These are phyloP conservation scores for Kodamaea alishanica DNA, from an alignment of 1,139 yeast species.

Conservation along the genomic window DNA sequence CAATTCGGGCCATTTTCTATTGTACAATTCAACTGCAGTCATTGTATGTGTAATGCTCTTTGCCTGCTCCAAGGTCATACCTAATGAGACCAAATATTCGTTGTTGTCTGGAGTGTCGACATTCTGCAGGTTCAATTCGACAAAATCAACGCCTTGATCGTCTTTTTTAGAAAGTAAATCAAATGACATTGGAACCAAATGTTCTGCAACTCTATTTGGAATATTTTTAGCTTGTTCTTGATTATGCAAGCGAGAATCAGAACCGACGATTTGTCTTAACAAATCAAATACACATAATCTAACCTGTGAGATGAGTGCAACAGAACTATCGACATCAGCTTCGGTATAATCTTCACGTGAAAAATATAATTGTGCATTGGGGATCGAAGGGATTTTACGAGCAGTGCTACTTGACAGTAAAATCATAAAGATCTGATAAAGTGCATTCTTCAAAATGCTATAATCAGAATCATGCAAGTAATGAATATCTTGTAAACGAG, in stretches of 20 bases:
- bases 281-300: constrained; percentile 38
- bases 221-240: constrained; percentile 6
- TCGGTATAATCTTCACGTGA: constrained; percentile 21
- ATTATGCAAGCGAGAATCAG: constrained; percentile 13
- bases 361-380: constrained; percentile 25
- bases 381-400: constrained; percentile 22
- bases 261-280: constrained; percentile 26
- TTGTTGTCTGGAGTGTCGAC: constrained; percentile 53
- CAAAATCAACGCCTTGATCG: constrained; percentile 28
- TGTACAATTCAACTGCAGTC: constrained; percentile 4
- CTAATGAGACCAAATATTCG: constrained; percentile 44
- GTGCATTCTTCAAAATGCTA: constrained; percentile 37
- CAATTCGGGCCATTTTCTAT: constrained; percentile 22
- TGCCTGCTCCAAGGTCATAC: constrained; percentile 41
- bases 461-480: constrained; percentile 35
- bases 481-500: constrained; percentile 30
- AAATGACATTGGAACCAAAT: constrained; percentile 33
- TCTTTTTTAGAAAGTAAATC: constrained; percentile 22
- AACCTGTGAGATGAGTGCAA: constrained; percentile 39
- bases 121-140: constrained; percentile 45
- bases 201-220: constrained; percentile 29
- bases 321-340: constrained; percentile 20
- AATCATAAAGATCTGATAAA: constrained; percentile 40
- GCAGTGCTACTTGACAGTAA: constrained; percentile 36
- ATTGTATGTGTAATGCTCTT: constrained; percentile 14